Evolutionary conservation across 139 green algal genomes (phyloP).

Genomic region (Asterochloris erici): DNA sequence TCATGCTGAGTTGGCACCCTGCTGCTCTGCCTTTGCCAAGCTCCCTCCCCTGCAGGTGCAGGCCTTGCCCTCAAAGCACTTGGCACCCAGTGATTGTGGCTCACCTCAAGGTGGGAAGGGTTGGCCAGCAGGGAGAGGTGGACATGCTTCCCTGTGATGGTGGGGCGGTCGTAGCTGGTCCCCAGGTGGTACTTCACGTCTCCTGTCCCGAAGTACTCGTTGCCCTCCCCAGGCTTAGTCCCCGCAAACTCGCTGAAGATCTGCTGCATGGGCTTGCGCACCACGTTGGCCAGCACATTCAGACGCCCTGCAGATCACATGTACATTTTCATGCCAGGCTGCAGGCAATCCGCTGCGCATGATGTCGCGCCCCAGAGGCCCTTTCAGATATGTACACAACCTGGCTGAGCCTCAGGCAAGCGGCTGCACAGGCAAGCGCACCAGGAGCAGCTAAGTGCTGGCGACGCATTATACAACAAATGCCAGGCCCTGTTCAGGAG

Average conservation of each 20-base stretch:
- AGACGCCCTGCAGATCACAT: conserved; percentile 67
- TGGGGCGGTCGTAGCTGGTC: conserved; percentile 93
- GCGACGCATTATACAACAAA: too few relatives aligned
- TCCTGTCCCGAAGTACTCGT: conserved; percentile 51
- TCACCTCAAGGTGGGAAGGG: conserved; percentile 88
- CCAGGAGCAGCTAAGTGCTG: too few relatives aligned
- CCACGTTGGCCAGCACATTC: conserved; percentile 97
- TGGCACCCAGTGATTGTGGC: background rate
- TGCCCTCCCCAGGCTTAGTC: conserved; percentile 45
- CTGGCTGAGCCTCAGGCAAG: background rate
- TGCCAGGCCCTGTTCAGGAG: too few relatives aligned
- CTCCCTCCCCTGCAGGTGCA: too few relatives aligned
- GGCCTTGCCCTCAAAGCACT: too few relatives aligned
- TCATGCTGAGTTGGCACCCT: too few relatives aligned
- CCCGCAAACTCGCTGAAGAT: conserved; percentile 97
- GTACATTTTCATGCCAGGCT: background rate
- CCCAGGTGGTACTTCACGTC: conserved; percentile 99
- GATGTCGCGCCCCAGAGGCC: background rate
- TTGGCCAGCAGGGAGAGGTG: conserved; percentile 96
- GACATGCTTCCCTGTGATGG: conserved; percentile 79
- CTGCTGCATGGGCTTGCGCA: conserved; percentile 94
- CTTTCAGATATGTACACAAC: too few relatives aligned
- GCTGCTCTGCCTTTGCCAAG: too few relatives aligned
- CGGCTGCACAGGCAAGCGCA: too few relatives aligned
- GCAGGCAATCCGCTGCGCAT: background rate